These are phyloP conservation scores for Scleroderma bovista DNA, from an alignment of 768 basidiomycete species.

Conservation along the genomic window DNA sequence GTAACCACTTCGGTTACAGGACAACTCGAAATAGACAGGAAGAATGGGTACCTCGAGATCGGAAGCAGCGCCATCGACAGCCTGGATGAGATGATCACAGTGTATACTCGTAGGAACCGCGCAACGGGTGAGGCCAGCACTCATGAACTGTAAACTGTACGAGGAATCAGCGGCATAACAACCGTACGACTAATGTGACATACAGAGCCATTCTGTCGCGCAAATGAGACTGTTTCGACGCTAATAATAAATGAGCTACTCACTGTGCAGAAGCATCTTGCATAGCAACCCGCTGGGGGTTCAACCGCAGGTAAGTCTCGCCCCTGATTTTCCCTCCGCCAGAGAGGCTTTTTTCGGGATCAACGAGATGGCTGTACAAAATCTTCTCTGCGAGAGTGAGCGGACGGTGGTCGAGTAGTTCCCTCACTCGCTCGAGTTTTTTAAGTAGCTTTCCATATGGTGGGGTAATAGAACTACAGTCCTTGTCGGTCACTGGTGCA, in stretches of 20 bases:
- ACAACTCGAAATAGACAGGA: not conserved
- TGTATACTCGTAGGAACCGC: slow-evolving; percentile 92
- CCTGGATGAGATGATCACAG: slow-evolving; percentile 97
- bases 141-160: slow-evolving; percentile 91
- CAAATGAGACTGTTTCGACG: slow-evolving; percentile 8
- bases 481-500: slow-evolving; percentile 41
- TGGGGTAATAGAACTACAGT: slow-evolving; percentile 74
- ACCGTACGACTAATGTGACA: slow-evolving; percentile 19
- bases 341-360: slow-evolving; percentile 68
- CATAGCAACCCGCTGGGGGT: slow-evolving; percentile 94
- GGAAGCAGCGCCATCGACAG: slow-evolving; percentile 76
- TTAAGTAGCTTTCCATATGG: slow-evolving; percentile 69
- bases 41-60: slow-evolving; percentile 65
- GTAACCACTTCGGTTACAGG: slow-evolving; percentile 4
- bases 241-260: slow-evolving; percentile 26
- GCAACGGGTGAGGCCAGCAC: slow-evolving; percentile 77
- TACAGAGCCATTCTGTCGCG: slow-evolving; percentile 75
- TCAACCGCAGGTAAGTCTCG: slow-evolving; percentile 83
- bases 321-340: slow-evolving; percentile 70
- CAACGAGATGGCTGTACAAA: slow-evolving; percentile 83
- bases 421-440: slow-evolving; percentile 66
- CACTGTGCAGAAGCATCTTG: slow-evolving; percentile 91
- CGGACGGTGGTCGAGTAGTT: slow-evolving; percentile 64
- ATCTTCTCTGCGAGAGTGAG: slow-evolving; percentile 98
- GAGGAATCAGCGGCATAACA: slow-evolving; percentile 2